Evolutionary conservation across 371 early-diverging fungal genomes (phyloP).

Genomic region (Haplosporangium sp.): DNA sequence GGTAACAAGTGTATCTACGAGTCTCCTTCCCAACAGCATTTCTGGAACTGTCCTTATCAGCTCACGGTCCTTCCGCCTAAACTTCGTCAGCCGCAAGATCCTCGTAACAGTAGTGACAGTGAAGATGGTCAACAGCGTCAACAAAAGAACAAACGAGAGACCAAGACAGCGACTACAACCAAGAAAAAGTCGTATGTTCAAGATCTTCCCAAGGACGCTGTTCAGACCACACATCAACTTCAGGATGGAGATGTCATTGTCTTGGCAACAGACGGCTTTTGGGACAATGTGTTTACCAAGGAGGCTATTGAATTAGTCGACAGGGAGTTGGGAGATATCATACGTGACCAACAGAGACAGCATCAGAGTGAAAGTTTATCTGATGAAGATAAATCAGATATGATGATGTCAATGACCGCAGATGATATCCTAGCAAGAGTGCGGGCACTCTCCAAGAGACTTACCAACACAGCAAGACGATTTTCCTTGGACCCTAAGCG

Average conservation of each 20-base stretch:
- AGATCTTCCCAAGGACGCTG: slow-evolving; percentile 74
- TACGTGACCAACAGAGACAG: slow-evolving; percentile 10
- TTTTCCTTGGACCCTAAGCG: slow-evolving; percentile 68
- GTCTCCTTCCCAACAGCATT: slow-evolving; percentile 76
- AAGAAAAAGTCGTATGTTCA: slow-evolving; percentile 62
- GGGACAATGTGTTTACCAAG: slow-evolving; percentile 76
- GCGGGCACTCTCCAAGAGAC: slow-evolving; percentile 63
- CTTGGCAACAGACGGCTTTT: slow-evolving; percentile 79
- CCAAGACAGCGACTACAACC: background rate
- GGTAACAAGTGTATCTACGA: slow-evolving; percentile 71
- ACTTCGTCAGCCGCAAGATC: background rate
- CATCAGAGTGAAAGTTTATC: background rate
- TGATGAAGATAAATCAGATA: background rate
- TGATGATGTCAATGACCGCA: slow-evolving; percentile 50
- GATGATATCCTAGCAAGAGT: slow-evolving; percentile 56
- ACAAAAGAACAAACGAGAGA: background rate
- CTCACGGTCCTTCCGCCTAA: slow-evolving; percentile 68
- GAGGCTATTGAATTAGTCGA: slow-evolving; percentile 70
- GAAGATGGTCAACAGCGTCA: background rate
- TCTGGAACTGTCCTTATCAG: slow-evolving; percentile 81
- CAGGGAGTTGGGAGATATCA: slow-evolving; percentile 55
- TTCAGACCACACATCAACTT: slow-evolving; percentile 67
- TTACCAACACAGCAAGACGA: slow-evolving; percentile 68
- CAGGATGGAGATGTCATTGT: slow-evolving; percentile 76
- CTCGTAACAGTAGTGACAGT: background rate